These are phyloP conservation scores for Zostera marina DNA, from an alignment of 116 monocot genomes.

Conservation along the genomic window DNA sequence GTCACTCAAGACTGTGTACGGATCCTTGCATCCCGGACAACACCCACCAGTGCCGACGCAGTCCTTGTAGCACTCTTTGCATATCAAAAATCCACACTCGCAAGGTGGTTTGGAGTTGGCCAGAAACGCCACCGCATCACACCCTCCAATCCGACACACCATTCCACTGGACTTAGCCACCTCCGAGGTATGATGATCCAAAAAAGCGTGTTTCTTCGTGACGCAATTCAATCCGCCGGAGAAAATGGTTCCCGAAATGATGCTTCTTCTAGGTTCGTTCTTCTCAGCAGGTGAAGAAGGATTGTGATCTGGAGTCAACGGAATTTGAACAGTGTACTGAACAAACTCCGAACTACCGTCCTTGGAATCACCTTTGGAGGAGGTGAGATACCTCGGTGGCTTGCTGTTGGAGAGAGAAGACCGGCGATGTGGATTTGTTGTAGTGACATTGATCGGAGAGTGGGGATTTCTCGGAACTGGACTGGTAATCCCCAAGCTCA, in stretches of 20 bases:
- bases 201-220: slow-evolving; percentile 57
- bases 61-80: slow-evolving; percentile 75
- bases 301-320: slow-evolving; percentile 68
- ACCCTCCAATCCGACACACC: slow-evolving; percentile 69
- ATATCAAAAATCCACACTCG: slow-evolving; percentile 73
- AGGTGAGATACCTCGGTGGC: slow-evolving; percentile 28
- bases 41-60: slow-evolving; percentile 22
- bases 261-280: slow-evolving; percentile 22
- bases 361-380: slow-evolving; percentile 14
- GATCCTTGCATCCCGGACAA: slow-evolving; percentile 90
- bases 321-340: slow-evolving; percentile 91
- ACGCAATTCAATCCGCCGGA: slow-evolving; percentile 80
- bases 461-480: slow-evolving; percentile 32
- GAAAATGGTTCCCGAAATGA: slow-evolving; percentile 87
- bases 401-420: slow-evolving; percentile 22
- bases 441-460: slow-evolving; percentile 9
- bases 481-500: slow-evolving; percentile 42
- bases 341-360: slow-evolving; percentile 41
- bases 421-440: slow-evolving; percentile 48
- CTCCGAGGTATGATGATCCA: slow-evolving; percentile 20
- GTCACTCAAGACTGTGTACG: slow-evolving; percentile 15
- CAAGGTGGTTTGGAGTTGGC: slow-evolving; percentile 33
- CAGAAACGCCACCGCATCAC: slow-evolving; percentile 44
- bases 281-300: slow-evolving; percentile 8
- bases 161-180: slow-evolving; percentile 11